phyloP scores from a whole-genome alignment of 768 basidiomycete species.

The Gautieria morchelliformis region DNA sequence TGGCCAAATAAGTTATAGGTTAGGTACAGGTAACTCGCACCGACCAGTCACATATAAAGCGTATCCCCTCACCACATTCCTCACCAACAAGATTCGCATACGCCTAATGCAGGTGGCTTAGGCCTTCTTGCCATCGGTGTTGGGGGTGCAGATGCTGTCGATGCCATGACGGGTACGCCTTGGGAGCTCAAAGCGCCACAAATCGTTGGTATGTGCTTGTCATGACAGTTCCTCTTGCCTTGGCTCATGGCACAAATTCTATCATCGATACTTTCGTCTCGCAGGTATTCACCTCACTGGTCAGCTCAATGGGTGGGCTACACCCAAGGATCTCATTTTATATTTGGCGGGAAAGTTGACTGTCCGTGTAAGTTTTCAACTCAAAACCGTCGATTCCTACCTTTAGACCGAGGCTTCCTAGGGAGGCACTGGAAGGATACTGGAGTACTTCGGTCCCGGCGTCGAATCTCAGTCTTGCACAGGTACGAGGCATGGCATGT shows the following conservation, averaged over 20 bases:
- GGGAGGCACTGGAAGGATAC: conserved; percentile 93
- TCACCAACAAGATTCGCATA: conserved; percentile 71
- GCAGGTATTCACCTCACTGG: conserved; percentile 84
- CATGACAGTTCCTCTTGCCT: not conserved
- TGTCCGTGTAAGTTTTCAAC: conserved; percentile 57
- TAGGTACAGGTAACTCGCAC: conserved; percentile 59
- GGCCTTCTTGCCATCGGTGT: conserved; percentile 97
- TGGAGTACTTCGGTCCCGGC: conserved; percentile 96
- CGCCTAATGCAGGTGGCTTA: conserved; percentile 95
- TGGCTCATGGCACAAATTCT: not conserved
- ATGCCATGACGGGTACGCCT: conserved; percentile 95
- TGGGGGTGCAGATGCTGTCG: conserved; percentile 97
- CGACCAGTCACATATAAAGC: not conserved
- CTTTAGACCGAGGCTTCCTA: conserved; percentile 19
- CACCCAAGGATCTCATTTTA: conserved; percentile 93
- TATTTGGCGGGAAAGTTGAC: conserved; percentile 91
- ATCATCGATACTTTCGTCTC: not conserved
- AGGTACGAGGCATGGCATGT: conserved; percentile 32
- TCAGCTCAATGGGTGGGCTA: conserved; percentile 81
- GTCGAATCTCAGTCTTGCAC: conserved; percentile 87
- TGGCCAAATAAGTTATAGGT: conserved; percentile 32
- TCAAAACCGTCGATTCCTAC: not conserved
- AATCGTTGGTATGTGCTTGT: conserved; percentile 50
- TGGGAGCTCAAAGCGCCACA: conserved; percentile 95
- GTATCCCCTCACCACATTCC: not conserved